phyloP scores from a whole-genome alignment of 768 basidiomycete genomes.

The Tricholoma terreum region DNA sequence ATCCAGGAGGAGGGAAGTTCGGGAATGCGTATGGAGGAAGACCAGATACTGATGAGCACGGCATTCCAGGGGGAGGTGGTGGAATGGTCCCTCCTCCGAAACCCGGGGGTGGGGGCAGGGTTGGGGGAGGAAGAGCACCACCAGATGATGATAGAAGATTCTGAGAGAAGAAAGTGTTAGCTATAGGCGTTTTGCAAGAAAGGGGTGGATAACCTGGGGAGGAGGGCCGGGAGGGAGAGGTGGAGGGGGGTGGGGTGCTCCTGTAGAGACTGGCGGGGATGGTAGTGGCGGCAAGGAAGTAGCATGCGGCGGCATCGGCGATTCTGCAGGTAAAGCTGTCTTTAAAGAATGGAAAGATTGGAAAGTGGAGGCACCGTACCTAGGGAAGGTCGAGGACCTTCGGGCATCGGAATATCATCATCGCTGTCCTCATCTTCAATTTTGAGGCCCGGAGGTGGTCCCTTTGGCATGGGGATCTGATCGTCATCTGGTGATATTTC shows the following conservation, averaged over 20 bases:
- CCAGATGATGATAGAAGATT: constrained; percentile 4
- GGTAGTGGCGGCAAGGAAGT: constrained; percentile 8
- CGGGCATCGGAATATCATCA: constrained; percentile 89
- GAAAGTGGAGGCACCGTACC: constrained; percentile 9
- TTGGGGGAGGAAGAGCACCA: constrained; percentile 11
- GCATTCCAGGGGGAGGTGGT: constrained; percentile 18
- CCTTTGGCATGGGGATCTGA: constrained; percentile 64
- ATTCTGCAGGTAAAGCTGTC: constrained; percentile 4
- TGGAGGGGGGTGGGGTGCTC: constrained; percentile 17
- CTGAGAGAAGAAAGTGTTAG: background rate
- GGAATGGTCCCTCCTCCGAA: constrained; percentile 25
- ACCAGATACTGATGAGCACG: constrained; percentile 28
- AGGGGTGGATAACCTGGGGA: constrained; percentile 10
- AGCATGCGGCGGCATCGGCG: background rate
- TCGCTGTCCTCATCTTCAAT: constrained; percentile 54
- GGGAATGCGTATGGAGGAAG: constrained; percentile 22
- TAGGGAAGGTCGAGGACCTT: constrained; percentile 52
- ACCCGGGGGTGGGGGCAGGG: constrained; percentile 27
- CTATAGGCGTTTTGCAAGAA: background rate
- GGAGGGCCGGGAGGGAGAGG: constrained; percentile 18
- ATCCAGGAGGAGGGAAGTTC: constrained; percentile 25
- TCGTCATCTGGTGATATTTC: constrained; percentile 40
- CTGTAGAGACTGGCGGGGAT: constrained; percentile 1
- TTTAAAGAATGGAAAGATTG: background rate
- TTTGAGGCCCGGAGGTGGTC: constrained; percentile 51